Evolutionary conservation across 805 yeast species (phyloP).

Genomic region (Wickerhamomyces alni): DNA sequence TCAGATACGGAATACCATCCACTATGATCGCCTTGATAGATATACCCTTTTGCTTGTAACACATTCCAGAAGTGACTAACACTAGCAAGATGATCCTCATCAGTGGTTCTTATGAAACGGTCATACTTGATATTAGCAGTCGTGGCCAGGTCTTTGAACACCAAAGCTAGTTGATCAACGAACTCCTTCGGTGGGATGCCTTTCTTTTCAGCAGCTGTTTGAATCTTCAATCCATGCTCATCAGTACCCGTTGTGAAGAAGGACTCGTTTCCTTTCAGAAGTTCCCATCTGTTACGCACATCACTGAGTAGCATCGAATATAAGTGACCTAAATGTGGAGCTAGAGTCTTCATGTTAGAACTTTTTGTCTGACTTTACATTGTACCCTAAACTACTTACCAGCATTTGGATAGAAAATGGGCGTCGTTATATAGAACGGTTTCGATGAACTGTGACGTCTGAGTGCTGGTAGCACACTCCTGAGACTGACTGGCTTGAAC

Average conservation of each 20-base stretch:
- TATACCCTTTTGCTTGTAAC: slow-evolving; percentile 53
- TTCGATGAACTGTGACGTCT: slow-evolving; percentile 5
- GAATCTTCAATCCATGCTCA: slow-evolving; percentile 94
- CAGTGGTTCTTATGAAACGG: slow-evolving; percentile 89
- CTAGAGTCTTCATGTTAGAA: slow-evolving; percentile 10
- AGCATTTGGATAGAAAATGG: slow-evolving; percentile 95
- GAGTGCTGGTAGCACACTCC: not conserved
- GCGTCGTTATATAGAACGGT: slow-evolving; percentile 64
- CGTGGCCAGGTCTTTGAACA: slow-evolving; percentile 61
- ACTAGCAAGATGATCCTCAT: slow-evolving; percentile 62
- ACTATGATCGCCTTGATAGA: slow-evolving; percentile 75
- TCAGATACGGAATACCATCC: slow-evolving; percentile 97
- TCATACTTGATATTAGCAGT: slow-evolving; percentile 53
- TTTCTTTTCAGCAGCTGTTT: slow-evolving; percentile 65
- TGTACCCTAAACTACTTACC: slow-evolving; percentile 17
- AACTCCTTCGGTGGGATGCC: slow-evolving; percentile 55
- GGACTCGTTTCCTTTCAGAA: slow-evolving; percentile 35
- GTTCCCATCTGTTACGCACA: slow-evolving; percentile 68
- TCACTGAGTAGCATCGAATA: slow-evolving; percentile 86
- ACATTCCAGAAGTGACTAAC: slow-evolving; percentile 67
- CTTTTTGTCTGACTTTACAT: not conserved
- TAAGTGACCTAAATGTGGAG: slow-evolving; percentile 90
- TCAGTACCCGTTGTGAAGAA: slow-evolving; percentile 89
- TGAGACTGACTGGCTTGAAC: not conserved
- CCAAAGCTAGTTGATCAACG: slow-evolving; percentile 62